Evolutionary conservation across 2,329 filamentous ascomycete species (phyloP), one percentile per base, ranked within the genome.

Genomic region (Bipolaris sorokiniana): DNA sequence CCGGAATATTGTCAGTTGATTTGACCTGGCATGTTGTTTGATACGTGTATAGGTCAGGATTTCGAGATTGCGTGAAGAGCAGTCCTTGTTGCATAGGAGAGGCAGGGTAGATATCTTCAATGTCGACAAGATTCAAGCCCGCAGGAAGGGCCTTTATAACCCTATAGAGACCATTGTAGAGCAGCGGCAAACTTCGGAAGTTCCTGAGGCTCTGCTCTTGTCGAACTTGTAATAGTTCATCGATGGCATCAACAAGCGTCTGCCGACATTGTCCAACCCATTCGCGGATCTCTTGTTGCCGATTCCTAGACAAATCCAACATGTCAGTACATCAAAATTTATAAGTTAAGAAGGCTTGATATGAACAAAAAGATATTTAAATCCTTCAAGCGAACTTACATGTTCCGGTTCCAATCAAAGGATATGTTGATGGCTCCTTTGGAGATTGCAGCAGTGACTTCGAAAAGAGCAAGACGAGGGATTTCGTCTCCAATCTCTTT

Each of bases 81-180:
- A 74, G 34, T 1, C 71, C 72, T 49, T 70, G 66, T 42, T 74
- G 72, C 70, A 74, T 72, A 1, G 70, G 70, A 7, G 69, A 71
- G 9, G 65, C 51, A 3, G 71, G 71, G 45, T 72, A 74, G 2
- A 73, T 67, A 22, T 73, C 66, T 49, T 75, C 65, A 42, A 75
- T 60, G 40, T 68, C 65, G 1, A 54, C 36, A 18, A 72, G 48
- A 10, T 37, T 56, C 4, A 65, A 57, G 5, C 62, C 67, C 5
- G 60, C 31, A 1, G 71, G 70, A 7, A 72, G 56, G 1, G 59
- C 46, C 2, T 57, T 55, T 1, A 62, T 60, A 6, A 75, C 51
- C 31, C 62, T 66, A 0, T 67, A 62, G 23, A 68, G 62, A 7
- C 70, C 71, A 42, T 74, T 70, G 56, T 73, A 75, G 5, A 69